Percentiles rank a stretch among this genome's conserved stretches.
These are phyloP conservation scores for Bruguiera gymnorhiza DNA, from an alignment of 345 rosid species.

Conservation along the genomic window DNA sequence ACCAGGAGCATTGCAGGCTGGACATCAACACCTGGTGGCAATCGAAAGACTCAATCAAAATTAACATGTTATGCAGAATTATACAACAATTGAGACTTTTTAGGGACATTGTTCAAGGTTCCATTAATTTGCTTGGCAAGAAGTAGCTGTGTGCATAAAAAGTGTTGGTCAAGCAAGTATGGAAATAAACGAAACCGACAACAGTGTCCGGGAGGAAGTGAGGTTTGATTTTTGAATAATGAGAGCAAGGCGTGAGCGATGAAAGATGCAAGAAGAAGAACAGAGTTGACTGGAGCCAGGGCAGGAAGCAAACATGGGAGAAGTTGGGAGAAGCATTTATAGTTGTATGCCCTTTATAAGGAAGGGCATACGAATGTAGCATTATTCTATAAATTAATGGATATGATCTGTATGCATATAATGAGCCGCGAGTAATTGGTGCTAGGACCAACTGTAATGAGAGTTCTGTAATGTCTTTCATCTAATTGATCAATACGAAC, in stretches of 20 bases:
- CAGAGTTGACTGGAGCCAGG: conserved; percentile 39
- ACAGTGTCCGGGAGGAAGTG: conserved; percentile 48
- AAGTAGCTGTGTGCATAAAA: conserved; percentile 80
- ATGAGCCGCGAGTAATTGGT: conserved; percentile 58
- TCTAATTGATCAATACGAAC: conserved; percentile 33
- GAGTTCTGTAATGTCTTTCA: conserved; percentile 23
- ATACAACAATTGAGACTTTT: too few species aligned
- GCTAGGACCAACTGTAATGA: conserved; percentile 42
- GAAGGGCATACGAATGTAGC: conserved; percentile 10
- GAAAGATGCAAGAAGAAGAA: conserved; percentile 30
- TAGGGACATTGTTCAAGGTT: too few species aligned
- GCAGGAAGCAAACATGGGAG: conserved; percentile 37
- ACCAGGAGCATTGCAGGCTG: conserved; percentile 52
- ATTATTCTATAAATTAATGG: conserved; percentile 8
- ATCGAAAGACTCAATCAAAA: background rate
- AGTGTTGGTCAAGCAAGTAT: conserved; percentile 53
- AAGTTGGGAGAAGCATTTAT: conserved; percentile 38
- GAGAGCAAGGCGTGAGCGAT: conserved; percentile 26
- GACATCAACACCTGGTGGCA: conserved; percentile 58
- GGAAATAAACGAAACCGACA: conserved; percentile 73
- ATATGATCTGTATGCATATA: conserved; percentile 24
- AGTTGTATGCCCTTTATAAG: background rate
- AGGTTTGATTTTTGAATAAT: conserved; percentile 27
- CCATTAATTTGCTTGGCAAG: conserved; percentile 70
- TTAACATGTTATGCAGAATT: too few species aligned